These are phyloP conservation scores for Boletus barrowsii DNA, from an alignment of 768 basidiomycete species.

Conservation along the genomic window DNA sequence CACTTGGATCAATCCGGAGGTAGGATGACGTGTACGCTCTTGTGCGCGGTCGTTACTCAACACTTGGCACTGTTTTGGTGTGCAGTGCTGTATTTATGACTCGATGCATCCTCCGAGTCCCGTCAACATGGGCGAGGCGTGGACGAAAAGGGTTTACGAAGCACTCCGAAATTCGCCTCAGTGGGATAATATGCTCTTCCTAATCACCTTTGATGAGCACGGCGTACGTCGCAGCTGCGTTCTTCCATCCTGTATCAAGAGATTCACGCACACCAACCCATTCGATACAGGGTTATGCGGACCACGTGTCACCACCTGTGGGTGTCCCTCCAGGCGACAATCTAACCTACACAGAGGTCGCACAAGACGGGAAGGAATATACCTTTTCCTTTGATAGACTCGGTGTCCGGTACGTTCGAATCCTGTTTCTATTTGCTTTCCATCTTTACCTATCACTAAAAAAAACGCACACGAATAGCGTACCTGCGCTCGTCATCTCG, in stretches of 20 bases:
- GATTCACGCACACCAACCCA: neutral
- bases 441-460: neutral
- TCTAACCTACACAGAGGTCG: constrained; percentile 22
- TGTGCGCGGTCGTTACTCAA: neutral
- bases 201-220: constrained; percentile 27
- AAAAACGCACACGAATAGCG: constrained; percentile 3
- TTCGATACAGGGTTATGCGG: constrained; percentile 19
- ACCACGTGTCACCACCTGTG: constrained; percentile 21
- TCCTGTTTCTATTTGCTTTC: neutral
- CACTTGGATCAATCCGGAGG: constrained; percentile 28
- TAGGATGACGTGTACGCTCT: neutral
- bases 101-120: constrained; percentile 29
- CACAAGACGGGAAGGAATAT: constrained; percentile 17
- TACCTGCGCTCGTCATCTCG: constrained; percentile 22
- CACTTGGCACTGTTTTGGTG: neutral
- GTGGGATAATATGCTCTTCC: constrained; percentile 19
- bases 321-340: constrained; percentile 23
- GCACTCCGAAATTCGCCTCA: constrained; percentile 24
- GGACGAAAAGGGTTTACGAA: constrained; percentile 24
- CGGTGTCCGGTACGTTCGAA: constrained; percentile 18
- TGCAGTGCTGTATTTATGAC: constrained; percentile 22
- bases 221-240: constrained; percentile 10
- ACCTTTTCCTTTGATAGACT: constrained; percentile 25
- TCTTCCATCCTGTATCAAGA: neutral
- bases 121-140: constrained; percentile 24